Conservation (phyloP, 2,329 filamentous ascomycete genomes). For the Colletotrichum acutatum region DNA sequence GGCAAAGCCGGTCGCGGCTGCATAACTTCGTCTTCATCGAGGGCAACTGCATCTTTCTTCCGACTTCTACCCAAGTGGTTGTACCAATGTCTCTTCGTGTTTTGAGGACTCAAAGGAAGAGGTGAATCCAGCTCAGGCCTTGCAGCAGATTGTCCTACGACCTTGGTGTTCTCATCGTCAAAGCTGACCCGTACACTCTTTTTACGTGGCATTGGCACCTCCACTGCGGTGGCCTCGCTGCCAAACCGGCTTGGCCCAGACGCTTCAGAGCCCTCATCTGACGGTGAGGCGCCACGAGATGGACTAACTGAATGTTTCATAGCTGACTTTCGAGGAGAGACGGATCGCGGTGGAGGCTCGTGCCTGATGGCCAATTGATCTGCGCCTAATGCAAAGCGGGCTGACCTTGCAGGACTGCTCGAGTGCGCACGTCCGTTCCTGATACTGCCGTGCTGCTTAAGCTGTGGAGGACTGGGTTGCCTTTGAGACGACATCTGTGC, state of each 20-base stretch:
- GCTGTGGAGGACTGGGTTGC: constrained; percentile 5
- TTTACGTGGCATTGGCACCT: constrained; percentile 59
- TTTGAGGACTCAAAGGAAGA: constrained; percentile 50
- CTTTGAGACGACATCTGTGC: constrained; percentile 21
- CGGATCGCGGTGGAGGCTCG: constrained; percentile 74
- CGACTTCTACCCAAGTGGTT: constrained; percentile 57
- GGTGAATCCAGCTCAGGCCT: constrained; percentile 52
- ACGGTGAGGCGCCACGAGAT: constrained; percentile 62
- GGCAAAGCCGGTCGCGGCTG: constrained; percentile 79
- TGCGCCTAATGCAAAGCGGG: constrained; percentile 72
- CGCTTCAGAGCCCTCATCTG: constrained; percentile 59
- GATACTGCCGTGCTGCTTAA: constrained; percentile 34
- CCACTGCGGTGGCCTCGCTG: constrained; percentile 42
- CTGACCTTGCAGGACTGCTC: constrained; percentile 73
- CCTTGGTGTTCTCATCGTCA: constrained; percentile 70
- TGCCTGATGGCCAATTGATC: constrained; percentile 70
- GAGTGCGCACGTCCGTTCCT: constrained; percentile 54
- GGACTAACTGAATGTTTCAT: constrained; percentile 72
- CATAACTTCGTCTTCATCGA: constrained; percentile 76
- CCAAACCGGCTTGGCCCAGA: constrained; percentile 44
- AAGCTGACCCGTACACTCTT: constrained; percentile 83
- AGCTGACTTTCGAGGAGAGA: constrained; percentile 82
- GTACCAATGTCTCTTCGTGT: constrained; percentile 57
- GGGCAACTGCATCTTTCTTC: constrained; percentile 58
- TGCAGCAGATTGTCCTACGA: constrained; percentile 60